Base-by-base conservation (phyloP, 169 alveolate species). In the Plasmodium coatneyi region DNA sequence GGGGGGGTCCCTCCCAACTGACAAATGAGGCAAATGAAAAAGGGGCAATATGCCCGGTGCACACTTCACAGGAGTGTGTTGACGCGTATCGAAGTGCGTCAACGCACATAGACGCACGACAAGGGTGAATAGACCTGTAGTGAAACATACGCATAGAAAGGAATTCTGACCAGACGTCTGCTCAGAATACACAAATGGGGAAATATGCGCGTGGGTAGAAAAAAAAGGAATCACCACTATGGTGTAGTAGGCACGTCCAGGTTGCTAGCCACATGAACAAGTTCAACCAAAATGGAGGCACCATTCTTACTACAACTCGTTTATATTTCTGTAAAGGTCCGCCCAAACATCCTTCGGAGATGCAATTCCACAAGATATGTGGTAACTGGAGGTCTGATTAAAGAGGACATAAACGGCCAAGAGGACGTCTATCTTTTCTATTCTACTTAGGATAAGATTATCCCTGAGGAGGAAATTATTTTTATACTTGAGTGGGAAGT, bases 341-440 rank as follows among this genome's bases (percentile, higher is more conserved):
- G 28, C 43, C 94, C 94, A 89, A 32, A 66, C 16, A 79, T 89
- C 82, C 12, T 89, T 71, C 32, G 94, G 89, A n/a, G 94, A 76
- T n/a, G 94, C 71, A 32, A 89, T 89, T 30, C 94, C 94, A 78
- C 71, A 89, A 12, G 94, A 89, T 25, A 89, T 89, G 60, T 89
- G 94, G 41, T 89, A 89, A 78, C 49, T 79, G 39, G 80, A 12
- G 16, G 81, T 89, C 79, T 89, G 94, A 39, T 79, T 79, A 66
- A 89, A 89, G n/a, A 89, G 39, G 34, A 89, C 28, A 80, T 56
- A 89, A 41, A 89, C 49, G 46, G 81, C 90, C 32, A 89, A 34
- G 71, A 89, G 94, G 25, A 89, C 34, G 52, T 89, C 94, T 56
- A 89, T 16, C 71, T 89, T 89, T 89, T 89, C 76, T 19, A 89